Base-by-base conservation (phyloP, 2,329 filamentous ascomycete genomes). In the Teratosphaeriaceae sp. region DNA sequence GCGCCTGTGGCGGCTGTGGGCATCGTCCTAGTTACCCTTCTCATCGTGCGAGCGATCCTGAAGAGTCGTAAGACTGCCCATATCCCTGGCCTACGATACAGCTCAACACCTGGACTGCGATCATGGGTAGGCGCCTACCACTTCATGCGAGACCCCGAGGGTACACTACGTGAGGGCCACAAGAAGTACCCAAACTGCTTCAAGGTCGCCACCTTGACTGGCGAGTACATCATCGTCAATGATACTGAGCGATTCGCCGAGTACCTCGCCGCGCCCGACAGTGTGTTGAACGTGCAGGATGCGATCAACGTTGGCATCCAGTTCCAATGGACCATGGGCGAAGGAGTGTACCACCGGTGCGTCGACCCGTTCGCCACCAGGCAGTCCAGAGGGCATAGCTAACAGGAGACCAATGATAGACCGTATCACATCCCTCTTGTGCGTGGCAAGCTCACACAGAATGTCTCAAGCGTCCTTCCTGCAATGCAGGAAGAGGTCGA, bases 341-440 rank as follows among this genome's bases (percentile, higher is more conserved):
- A 18, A 9, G 30, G 40, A 1, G 40, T 42, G 5, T 42, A 42
- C 18, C 20, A n/a, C n/a, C n/a, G n/a, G n/a, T n/a, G n/a, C n/a
- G n/a, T n/a, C n/a, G n/a, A n/a, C n/a, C n/a, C n/a, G n/a, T n/a
- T n/a, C n/a, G n/a, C n/a, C n/a, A n/a, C n/a, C n/a, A n/a, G n/a
- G n/a, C n/a, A n/a, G n/a, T n/a, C n/a, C n/a, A n/a, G n/a, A n/a
- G n/a, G n/a, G n/a, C n/a, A n/a, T n/a, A n/a, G n/a, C n/a, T n/a
- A n/a, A n/a, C n/a, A n/a, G n/a, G n/a, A n/a, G n/a, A n/a, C n/a
- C n/a, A n/a, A n/a, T n/a, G n/a, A 27, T 23, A 22, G 40, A 5
- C 40, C 40, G 21, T 42, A 42, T 21, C 40, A 42, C n/a, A 42
- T 42, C 13, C 40, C 31, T 2, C 12, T 44, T 15, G 42, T 44